Evolutionary conservation across 768 basidiomycete genomes (phyloP), one percentile per base, ranked within the genome.

Genomic region (Austroboletus festivus): DNA sequence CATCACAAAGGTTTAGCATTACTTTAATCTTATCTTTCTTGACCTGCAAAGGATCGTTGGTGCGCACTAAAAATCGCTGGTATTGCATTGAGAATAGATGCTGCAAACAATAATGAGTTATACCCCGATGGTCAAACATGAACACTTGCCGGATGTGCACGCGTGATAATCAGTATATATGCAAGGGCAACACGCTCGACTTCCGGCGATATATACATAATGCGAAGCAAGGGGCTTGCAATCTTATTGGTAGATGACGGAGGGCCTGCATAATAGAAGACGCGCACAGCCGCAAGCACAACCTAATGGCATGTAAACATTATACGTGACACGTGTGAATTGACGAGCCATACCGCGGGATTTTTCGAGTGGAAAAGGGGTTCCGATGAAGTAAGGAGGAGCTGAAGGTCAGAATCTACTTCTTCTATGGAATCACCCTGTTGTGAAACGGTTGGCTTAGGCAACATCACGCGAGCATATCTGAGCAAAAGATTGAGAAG

Each of bases 331-430:
- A 24, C 20, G 28, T 10, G 9, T 13, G 15, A 37, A 18, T 5
- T 20, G 31, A 11, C 15, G 11, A 21, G 66, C 84, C n/a, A 57
- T 55, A 94, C 92, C 5, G 93, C 89, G 13, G 93, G 83, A 66
- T 96, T 97, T 47, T 83, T 75, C 44, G 88, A 92, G 59, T 88
- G 85, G 53, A 95, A 83, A 11, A 96, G 71, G 8, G 90, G 87
- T 54, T 89, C 83, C 0, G 82, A 73, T 23, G 80, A 84, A 9
- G 75, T 73, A 20, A 96, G 66, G 9, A 95, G 74, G 38, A 97
- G 71, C 49, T 83, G 77, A 30, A 94, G 67, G 64, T 97, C 95
- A 31, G 71, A 63, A 62, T 97, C 95, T 12, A 88, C 61, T 38
- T 91, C 85, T 50, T 81, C 65, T n/a, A 56, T 47, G 9, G 61